Percentiles rank a stretch among this genome's conserved stretches.
Evolutionary conservation across 2,329 filamentous ascomycete species (phyloP).

Genomic region (Rutstroemia sp.): DNA sequence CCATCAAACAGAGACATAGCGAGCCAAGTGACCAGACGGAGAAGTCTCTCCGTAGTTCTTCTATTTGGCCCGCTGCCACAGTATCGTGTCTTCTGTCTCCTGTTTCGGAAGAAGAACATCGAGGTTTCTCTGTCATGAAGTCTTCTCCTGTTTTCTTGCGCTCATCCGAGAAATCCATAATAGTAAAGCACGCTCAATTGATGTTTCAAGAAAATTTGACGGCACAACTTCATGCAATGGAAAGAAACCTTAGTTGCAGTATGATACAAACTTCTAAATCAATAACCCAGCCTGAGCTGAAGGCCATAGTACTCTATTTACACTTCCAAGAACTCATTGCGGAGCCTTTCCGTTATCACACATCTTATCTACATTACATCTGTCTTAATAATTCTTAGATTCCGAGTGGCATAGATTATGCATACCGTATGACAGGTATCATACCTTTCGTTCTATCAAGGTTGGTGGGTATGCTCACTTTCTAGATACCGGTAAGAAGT

Average conservation of each 20-base stretch:
- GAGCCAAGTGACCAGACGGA: conserved; percentile 37
- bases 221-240: background rate
- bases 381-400: too few species aligned
- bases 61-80: background rate
- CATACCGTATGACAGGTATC: too few species aligned
- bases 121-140: background rate
- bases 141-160: background rate
- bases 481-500: too few species aligned
- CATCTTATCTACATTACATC: too few species aligned
- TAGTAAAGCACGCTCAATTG: background rate
- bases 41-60: conserved; percentile 29
- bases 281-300: background rate
- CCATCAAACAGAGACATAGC: conserved; percentile 19
- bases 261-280: background rate
- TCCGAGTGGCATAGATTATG: too few species aligned
- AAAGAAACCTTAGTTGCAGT: background rate
- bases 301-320: too few species aligned
- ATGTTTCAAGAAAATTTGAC: background rate
- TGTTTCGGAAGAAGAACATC: background rate
- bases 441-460: too few species aligned
- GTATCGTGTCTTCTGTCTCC: background rate
- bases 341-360: background rate
- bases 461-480: too few species aligned
- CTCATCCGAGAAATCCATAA: background rate
- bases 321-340: background rate